A percentile compares a stretch with the other conserved stretches of the same genome.
Conservation (phyloP, 441 rosid genomes). For the Gossypium gossypioides region DNA sequence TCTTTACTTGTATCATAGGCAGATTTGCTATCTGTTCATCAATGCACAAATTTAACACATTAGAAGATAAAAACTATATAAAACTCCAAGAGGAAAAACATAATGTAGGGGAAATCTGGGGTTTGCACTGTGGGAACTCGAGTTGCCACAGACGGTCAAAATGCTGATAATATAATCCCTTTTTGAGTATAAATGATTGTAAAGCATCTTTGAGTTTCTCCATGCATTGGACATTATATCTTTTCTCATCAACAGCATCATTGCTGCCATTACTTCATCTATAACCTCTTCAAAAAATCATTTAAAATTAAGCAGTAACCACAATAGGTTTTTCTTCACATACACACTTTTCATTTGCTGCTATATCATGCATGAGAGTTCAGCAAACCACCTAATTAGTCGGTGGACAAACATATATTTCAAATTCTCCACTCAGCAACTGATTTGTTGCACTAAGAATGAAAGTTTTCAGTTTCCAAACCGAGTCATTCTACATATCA, state of each 20-base stretch:
- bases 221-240: neutral
- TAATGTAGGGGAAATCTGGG: neutral
- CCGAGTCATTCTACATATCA: too few species aligned
- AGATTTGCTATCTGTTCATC: constrained; percentile 54
- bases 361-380: neutral
- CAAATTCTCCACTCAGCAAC: too few species aligned
- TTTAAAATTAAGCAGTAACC: neutral
- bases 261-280: neutral
- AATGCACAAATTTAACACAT: constrained; percentile 8
- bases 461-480: too few species aligned
- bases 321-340: neutral
- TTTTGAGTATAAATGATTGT: neutral
- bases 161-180: neutral
- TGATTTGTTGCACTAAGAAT: too few species aligned
- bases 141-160: neutral
- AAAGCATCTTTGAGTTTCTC: neutral
- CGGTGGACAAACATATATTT: too few species aligned
- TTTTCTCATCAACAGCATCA: neutral
- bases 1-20: constrained; percentile 55
- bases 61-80: constrained; percentile 1
- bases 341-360: neutral
- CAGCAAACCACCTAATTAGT: neutral
- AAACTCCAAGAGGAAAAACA: constrained; percentile 1
- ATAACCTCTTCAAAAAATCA: neutral
- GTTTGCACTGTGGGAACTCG: neutral